phyloP scores from a whole-genome alignment of 805 yeast species.

The Citeromyces nyonsensis region DNA sequence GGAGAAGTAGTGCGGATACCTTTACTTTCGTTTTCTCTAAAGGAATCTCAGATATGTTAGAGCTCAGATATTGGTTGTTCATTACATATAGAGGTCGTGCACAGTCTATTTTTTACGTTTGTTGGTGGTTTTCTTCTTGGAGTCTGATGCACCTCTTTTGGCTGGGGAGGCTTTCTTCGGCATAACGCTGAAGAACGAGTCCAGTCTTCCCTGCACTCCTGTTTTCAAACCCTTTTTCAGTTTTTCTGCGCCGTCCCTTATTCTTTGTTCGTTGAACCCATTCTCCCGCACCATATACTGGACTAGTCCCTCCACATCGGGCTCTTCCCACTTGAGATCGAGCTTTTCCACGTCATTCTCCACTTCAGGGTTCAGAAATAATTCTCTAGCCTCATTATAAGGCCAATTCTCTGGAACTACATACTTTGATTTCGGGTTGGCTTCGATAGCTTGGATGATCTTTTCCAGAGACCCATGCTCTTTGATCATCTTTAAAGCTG shows the following conservation, averaged over 20 bases:
- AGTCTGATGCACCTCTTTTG: slow-evolving; percentile 17
- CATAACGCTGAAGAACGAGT: slow-evolving; percentile 73
- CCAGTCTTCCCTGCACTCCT: slow-evolving; percentile 83
- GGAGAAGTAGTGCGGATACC: too few relatives aligned
- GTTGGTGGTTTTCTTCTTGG: not conserved
- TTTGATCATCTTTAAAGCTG: slow-evolving; percentile 77
- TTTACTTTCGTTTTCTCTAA: too few relatives aligned
- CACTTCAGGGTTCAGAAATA: slow-evolving; percentile 78
- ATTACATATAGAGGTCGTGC: too few relatives aligned
- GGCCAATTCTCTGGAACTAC: slow-evolving; percentile 95
- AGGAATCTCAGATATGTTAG: too few relatives aligned
- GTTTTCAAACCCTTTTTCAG: slow-evolving; percentile 70
- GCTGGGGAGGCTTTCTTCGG: slow-evolving; percentile 27
- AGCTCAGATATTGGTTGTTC: too few relatives aligned
- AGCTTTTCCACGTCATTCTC: slow-evolving; percentile 35
- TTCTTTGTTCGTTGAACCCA: slow-evolving; percentile 88
- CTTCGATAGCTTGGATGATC: slow-evolving; percentile 48
- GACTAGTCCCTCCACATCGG: slow-evolving; percentile 72
- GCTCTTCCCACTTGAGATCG: slow-evolving; percentile 75
- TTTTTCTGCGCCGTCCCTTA: slow-evolving; percentile 74
- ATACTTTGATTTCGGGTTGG: slow-evolving; percentile 45
- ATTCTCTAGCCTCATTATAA: slow-evolving; percentile 68
- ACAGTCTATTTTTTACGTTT: not conserved
- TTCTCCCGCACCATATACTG: slow-evolving; percentile 75
- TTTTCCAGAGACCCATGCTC: slow-evolving; percentile 76